Evolutionary conservation across 2,329 filamentous ascomycete species (phyloP).

Genomic region (Trichophyton benhamiae): DNA sequence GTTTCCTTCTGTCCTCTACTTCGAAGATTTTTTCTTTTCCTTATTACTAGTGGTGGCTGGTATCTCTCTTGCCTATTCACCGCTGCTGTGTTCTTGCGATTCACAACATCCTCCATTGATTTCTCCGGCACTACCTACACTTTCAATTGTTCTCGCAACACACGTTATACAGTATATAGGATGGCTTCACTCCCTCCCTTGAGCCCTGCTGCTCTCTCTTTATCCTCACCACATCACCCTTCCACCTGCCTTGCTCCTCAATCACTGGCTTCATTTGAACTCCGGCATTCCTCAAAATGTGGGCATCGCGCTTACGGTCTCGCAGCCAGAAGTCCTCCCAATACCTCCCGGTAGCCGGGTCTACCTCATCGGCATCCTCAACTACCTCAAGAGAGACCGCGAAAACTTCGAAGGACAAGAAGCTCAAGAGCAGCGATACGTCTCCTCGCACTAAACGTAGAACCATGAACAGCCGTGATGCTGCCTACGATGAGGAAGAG

Average conservation of each 20-base stretch:
- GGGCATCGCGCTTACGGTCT: conserved; percentile 21
- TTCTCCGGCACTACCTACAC: neutral
- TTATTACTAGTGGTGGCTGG: neutral
- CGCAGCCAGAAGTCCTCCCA: conserved; percentile 49
- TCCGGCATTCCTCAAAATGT: conserved; percentile 8
- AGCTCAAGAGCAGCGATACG: conserved; percentile 40
- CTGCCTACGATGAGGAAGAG: conserved; percentile 91
- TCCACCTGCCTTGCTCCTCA: too few species aligned
- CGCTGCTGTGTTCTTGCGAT: neutral
- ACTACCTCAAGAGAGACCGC: conserved; percentile 32
- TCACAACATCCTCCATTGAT: neutral
- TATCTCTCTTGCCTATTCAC: neutral
- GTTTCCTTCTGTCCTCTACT: conserved; percentile 1
- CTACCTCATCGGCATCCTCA: conserved; percentile 34
- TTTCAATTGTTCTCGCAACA: neutral
- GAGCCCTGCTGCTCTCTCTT: neutral
- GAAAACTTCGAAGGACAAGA: conserved; percentile 28
- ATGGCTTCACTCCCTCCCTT: neutral
- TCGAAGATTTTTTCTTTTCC: neutral
- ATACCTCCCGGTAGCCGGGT: conserved; percentile 48
- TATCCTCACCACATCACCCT: neutral
- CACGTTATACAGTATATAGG: neutral
- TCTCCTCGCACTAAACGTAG: conserved; percentile 62
- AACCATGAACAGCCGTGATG: conserved; percentile 93
- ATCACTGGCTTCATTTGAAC: neutral